Evolutionary conservation across 1,284 basidiomycete species (phyloP).

Genomic region (Sphagnurus paluster): DNA sequence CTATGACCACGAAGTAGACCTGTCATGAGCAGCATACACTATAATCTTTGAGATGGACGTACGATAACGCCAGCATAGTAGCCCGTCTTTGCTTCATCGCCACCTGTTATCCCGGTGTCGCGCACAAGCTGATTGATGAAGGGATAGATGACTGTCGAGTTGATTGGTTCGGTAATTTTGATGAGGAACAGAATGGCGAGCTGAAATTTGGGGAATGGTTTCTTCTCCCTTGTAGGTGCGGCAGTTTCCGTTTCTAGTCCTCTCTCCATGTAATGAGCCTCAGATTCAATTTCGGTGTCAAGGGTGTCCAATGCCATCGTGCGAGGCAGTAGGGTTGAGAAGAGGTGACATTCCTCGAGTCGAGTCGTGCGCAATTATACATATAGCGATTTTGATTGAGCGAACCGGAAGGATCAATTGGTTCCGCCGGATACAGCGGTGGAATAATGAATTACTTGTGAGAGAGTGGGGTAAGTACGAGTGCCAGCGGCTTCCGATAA

Average conservation of each 20-base stretch:
- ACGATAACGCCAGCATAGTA: constrained; percentile 53
- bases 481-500: no score
- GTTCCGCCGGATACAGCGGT: no score
- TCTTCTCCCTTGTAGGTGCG: constrained; percentile 6
- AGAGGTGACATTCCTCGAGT: no score
- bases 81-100: constrained; percentile 45
- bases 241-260: not conserved
- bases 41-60: not conserved
- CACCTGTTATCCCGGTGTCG: constrained; percentile 44
- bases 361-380: no score
- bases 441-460: no score
- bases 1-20: constrained; percentile 20
- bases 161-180: constrained; percentile 49
- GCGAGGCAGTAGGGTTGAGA: no score
- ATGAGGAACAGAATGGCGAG: constrained; percentile 40
- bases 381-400: no score
- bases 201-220: constrained; percentile 43
- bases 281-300: constrained; percentile 6
- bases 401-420: no score
- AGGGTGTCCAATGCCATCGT: constrained; percentile 12
- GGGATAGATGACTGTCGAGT: constrained; percentile 51
- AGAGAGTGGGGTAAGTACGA: no score
- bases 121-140: constrained; percentile 51
- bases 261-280: no score
- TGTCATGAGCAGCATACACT: not conserved